Percentiles rank a stretch among this genome's conserved stretches.
These are phyloP conservation scores for Huiozyma naganishii DNA, from an alignment of 805 yeast species.

Conservation along the genomic window DNA sequence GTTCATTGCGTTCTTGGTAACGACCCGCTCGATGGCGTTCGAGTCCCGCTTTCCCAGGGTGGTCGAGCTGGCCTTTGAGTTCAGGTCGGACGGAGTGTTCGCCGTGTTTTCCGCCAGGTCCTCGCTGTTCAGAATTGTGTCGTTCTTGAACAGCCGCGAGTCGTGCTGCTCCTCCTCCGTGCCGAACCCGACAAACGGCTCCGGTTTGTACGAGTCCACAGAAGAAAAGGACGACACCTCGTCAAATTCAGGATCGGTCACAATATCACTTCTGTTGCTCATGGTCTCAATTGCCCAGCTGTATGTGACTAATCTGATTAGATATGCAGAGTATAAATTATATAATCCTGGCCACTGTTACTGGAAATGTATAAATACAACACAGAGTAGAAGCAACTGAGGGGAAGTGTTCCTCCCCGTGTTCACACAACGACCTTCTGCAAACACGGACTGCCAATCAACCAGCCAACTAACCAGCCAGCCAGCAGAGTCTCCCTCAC, in stretches of 20 bases:
- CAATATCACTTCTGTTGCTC: slow-evolving; percentile 1
- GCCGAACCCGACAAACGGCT: slow-evolving; percentile 14
- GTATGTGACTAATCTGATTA: neutral
- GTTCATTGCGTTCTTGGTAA: slow-evolving; percentile 15
- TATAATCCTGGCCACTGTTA: neutral
- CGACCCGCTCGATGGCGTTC: slow-evolving; percentile 11
- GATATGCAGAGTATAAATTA: neutral
- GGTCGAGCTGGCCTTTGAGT: slow-evolving; percentile 1
- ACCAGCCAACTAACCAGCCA: no score
- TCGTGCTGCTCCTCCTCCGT: neutral
- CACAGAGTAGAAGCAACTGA: no score
- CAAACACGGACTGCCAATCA: no score
- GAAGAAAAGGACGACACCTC: slow-evolving; percentile 22
- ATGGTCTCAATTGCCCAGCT: neutral
- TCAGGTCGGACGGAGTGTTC: neutral
- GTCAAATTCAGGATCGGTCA: slow-evolving; percentile 15
- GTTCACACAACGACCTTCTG: no score
- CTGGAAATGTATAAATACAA: no score
- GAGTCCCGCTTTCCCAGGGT: slow-evolving; percentile 1
- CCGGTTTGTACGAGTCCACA: slow-evolving; percentile 18
- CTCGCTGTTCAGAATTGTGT: slow-evolving; percentile 1
- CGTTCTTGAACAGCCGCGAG: slow-evolving; percentile 1
- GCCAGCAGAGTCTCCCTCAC: no score
- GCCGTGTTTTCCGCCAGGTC: neutral
- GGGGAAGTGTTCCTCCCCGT: neutral